Base-by-base conservation (phyloP, 2,329 filamentous ascomycete genomes). In the Epichloe gansuensis region DNA sequence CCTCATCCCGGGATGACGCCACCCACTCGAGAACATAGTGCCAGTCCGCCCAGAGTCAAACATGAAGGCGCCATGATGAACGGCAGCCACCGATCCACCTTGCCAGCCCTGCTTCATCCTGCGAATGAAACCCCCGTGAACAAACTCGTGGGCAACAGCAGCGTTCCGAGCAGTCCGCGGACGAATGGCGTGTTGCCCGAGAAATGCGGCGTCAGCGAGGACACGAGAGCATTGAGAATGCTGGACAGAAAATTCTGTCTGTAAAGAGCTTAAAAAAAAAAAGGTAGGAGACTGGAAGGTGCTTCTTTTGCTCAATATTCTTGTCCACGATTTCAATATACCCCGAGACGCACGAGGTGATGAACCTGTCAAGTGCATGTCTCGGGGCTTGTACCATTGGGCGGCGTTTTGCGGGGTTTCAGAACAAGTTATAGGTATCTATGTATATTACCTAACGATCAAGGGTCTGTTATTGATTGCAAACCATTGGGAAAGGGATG, bases 221-320 rank as follows among this genome's bases (percentile, higher is more conserved):
- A 87, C 57, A 76, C 75, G 55, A 73, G 82, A 57, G 82, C 82
- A 2, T 65, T 87, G 45, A 74, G 80, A 56, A 81, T 85, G 62
- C 69, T 88, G 48, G 80, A 88, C 64, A 71, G 74, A 56, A 78
- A 77, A 59, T 78, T 79, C 58, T 68, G 65, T 44, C 40, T 50
- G 3, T 50, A 17, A 27, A n/a, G 21, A 31, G 13, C 17, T 17
- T n/a, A 17, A 17, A 17, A 17, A 17, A 17, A 17, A 17, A 17
- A 17, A 17, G 17, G 41, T 6, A 27, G 12, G 41, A 21, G 11
- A 12, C 21, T 13, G 38, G 13, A 8, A n/a, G 5, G 21, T 43
- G 21, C 17, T 12, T 25, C 11, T 17, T 15, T 43, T 4, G 21
- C 23, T 11, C 23, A 43, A 17, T 27, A 5, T 43, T 43, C 41